These are phyloP conservation scores for Astrothelium macrocarpum DNA, from an alignment of 495 filamentous ascomycete species.

Conservation along the genomic window DNA sequence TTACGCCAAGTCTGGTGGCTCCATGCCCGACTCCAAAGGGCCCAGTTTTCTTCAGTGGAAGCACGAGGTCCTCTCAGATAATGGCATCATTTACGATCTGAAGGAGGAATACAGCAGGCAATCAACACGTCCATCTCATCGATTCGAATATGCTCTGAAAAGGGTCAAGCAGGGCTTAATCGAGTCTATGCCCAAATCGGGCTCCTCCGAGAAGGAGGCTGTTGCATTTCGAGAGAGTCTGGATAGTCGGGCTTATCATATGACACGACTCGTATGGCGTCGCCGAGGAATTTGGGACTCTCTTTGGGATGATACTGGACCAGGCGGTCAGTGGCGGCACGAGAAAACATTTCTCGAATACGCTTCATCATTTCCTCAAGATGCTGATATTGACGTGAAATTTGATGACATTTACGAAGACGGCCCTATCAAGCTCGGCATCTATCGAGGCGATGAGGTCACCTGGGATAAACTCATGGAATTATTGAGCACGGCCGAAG, in stretches of 20 bases:
- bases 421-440: background rate
- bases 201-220: background rate
- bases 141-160: background rate
- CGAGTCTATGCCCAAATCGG: background rate
- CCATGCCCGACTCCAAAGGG: background rate
- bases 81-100: background rate
- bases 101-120: background rate
- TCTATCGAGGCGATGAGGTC: background rate
- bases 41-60: background rate
- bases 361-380: background rate
- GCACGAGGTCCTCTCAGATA: background rate
- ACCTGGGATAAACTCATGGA: background rate
- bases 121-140: background rate
- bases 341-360: background rate
- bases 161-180: background rate
- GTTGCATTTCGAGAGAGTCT: background rate
- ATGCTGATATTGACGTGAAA: background rate
- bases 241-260: background rate
- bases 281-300: constrained; percentile 3
- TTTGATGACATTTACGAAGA: background rate
- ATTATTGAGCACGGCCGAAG: background rate
- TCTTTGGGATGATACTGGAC: constrained; percentile 1
- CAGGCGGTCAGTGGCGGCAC: background rate
- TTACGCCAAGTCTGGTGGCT: background rate
- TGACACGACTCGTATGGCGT: background rate